Base-by-base conservation (phyloP, 139 green algal genomes). In the Chlorella sorokiniana region DNA sequence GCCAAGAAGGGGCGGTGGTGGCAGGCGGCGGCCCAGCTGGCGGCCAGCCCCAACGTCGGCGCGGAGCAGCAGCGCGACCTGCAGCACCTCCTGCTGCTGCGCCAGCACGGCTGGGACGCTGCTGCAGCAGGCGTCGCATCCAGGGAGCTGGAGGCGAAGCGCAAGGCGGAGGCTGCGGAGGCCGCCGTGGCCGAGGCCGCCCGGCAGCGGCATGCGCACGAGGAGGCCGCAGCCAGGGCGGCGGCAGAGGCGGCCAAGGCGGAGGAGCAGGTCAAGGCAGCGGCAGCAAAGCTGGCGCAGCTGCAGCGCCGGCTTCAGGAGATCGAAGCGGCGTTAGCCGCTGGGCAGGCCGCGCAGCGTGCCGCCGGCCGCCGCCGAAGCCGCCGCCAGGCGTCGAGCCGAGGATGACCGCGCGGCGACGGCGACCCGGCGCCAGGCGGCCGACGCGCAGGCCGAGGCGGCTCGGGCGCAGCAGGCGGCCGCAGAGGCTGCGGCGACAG, bases 191-290 rank as follows among this genome's bases (percentile, higher is more conserved):
- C 52, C 11, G 48, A 42, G 6, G 48, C 51, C 1, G 27, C 33
- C 1, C 31, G 38, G 33, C 48, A 67, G 71, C 45, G 71, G 22
- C 41, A 64, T 20, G 71, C 51, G 35, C 71, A 78, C 48, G 71
- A 78, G 71, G 71, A 78, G 33, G 71, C 71, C 4, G 48, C 51
- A 0, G 33, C 48, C 7, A n/a, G 45, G 0, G 48, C 71, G 27
- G 48, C 51, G 8, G 71, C 71, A 5, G 71, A 78, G 22, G 20
- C 65, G 33, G 45, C 45, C 6, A 38, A 22, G 7, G 51, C 71
- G 35, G 71, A 78, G 71, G 71, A 78, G 51, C 54, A 65, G 45
- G 8, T 59, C 22, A 78, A 78, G 52, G 71, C 71, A 35, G 71
- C 48, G 3, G 71, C 71, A 35, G 71, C 71, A 6, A n/a, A 54